Evolutionary conservation across 495 filamentous ascomycete species (phyloP).

Genomic region (Xylaria castorea): DNA sequence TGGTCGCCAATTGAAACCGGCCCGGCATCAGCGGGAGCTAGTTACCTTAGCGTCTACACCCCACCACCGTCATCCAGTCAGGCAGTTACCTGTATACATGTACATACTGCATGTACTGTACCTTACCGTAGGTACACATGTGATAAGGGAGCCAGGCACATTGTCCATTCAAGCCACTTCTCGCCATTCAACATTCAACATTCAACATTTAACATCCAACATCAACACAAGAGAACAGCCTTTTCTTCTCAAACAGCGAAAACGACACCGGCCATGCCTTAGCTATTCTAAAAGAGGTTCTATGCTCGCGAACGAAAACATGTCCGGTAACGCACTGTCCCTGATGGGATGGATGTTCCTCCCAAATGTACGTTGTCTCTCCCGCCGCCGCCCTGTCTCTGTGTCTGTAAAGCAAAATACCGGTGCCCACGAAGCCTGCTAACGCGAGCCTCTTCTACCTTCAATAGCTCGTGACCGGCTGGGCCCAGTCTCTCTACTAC

Average conservation of each 20-base stretch:
- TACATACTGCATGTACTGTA: no score
- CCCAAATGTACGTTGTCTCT: slow-evolving; percentile 65
- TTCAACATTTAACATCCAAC: neutral
- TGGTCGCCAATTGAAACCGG: slow-evolving; percentile 8
- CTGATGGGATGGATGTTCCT: slow-evolving; percentile 82
- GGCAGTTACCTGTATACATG: neutral
- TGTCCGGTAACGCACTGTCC: slow-evolving; percentile 63
- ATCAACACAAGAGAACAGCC: neutral
- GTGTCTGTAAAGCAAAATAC: neutral
- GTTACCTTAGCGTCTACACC: neutral
- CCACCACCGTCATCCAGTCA: slow-evolving; percentile 2
- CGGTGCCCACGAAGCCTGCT: neutral
- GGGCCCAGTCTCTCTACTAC: slow-evolving; percentile 84
- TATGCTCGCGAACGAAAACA: slow-evolving; percentile 28
- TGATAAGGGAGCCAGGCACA: neutral
- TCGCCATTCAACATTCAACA: neutral
- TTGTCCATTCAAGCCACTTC: slow-evolving; percentile 14
- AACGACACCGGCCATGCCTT: slow-evolving; percentile 34
- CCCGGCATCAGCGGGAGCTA: neutral
- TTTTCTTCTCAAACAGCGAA: neutral
- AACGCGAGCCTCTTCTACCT: slow-evolving; percentile 20
- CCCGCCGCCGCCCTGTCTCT: neutral
- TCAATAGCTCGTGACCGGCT: slow-evolving; percentile 74
- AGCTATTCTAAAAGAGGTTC: slow-evolving; percentile 13
- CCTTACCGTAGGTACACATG: neutral